Base-by-base conservation (phyloP, 129 eudicot species). In the Solidago caesia region DNA sequence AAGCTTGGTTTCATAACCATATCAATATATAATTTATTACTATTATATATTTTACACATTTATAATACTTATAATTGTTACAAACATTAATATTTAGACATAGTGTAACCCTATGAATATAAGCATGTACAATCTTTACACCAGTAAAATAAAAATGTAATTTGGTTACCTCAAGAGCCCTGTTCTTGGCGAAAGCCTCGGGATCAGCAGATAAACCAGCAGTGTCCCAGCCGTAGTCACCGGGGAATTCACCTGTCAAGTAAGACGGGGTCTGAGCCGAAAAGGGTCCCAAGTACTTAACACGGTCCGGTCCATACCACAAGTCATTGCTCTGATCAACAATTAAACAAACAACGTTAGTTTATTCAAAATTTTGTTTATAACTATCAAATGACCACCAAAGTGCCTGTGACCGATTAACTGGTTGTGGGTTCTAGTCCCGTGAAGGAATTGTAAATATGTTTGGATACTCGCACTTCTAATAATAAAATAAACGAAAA, bases 191-290 rank as follows among this genome's bases (percentile, higher is more conserved):
- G 39, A 90, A 90, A 61, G 96, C 93, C 84, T 90, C 93, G 5
- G 96, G 96, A 78, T 90, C 96, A 61, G 96, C 96, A 0, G 93
- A 90, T 61, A 90, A 79, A n/a, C 96, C 93, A 48, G 96, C 96
- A 14, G 96, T 87, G 74, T 90, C 96, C 96, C 96, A 90, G 7
- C 96, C 96, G 44, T 90, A 90, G 77, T 90, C 96, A 14, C 93
- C 96, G 25, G 93, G 96, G 68, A 87, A 90, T 58, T 87, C 96
- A n/a, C 96, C 91, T 16, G 84, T 87, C 81, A 90, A 61, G 89
- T 90, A 90, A 1, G 96, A 85, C 0, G 96, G 96, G 60, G 96
- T 87, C 72, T 90, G 91, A 70, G 93, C 96, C 12, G 93, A 87
- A 75, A 90, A 90, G 43, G 96, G 96, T 77, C 96, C 93, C 88